Evolutionary conservation across 1,139 yeast genomes (phyloP).

Genomic region (Yamadazyma triangularis): DNA sequence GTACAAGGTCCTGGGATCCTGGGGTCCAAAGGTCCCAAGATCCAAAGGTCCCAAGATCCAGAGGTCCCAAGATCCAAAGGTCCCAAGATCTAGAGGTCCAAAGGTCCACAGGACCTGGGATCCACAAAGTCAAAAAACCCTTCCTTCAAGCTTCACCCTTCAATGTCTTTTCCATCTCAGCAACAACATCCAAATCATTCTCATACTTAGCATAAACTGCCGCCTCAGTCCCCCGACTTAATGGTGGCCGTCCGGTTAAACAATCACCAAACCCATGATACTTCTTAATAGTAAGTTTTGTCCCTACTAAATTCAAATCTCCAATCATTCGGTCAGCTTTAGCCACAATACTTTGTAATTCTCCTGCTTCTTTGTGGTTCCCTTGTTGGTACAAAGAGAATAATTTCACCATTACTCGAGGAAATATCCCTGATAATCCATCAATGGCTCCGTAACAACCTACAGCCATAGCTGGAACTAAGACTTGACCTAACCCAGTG

Average conservation of each 20-base stretch:
- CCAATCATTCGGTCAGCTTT: slow-evolving; percentile 38
- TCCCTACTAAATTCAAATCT: slow-evolving; percentile 41
- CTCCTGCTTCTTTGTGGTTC: slow-evolving; percentile 33
- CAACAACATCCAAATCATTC: slow-evolving; percentile 9
- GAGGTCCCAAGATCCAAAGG: no score
- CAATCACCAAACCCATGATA: slow-evolving; percentile 16
- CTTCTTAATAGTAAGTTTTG: slow-evolving; percentile 26
- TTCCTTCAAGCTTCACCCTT: no score
- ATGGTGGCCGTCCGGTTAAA: slow-evolving; percentile 22
- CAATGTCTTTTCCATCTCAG: slow-evolving; percentile 10
- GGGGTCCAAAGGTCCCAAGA: no score
- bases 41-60: no score
- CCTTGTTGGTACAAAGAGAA: slow-evolving; percentile 24
- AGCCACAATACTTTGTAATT: slow-evolving; percentile 35
- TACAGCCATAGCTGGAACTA: slow-evolving; percentile 40
- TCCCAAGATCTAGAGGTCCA: no score
- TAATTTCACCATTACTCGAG: slow-evolving; percentile 33
- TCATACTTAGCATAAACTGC: slow-evolving; percentile 10
- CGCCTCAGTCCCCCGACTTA: slow-evolving; percentile 8
- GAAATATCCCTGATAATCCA: slow-evolving; percentile 40
- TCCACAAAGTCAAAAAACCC: no score
- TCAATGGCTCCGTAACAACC: slow-evolving; percentile 45
- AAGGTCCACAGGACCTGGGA: no score
- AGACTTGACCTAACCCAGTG: slow-evolving; percentile 47
- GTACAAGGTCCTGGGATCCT: no score